A percentile compares a stretch with the other conserved stretches of the same genome.
These are phyloP conservation scores for Fagopyrum homotropicum DNA, from an alignment of 148 eudicot genomes.

Conservation along the genomic window DNA sequence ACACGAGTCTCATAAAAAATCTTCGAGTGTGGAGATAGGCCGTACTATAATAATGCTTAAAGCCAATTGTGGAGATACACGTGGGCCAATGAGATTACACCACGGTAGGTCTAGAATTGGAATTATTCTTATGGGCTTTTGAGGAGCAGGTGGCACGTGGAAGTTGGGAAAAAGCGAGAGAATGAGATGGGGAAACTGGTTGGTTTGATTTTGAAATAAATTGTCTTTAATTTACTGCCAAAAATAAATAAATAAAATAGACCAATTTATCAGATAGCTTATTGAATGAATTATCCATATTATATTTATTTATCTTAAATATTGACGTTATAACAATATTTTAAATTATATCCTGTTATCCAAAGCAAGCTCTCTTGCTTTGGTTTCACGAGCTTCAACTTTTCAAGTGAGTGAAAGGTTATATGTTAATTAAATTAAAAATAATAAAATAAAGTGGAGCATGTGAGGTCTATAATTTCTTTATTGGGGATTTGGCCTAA, in stretches of 20 bases:
- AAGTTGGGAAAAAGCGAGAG: neutral
- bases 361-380: neutral
- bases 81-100: neutral
- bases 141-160: neutral
- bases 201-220: neutral
- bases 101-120: neutral
- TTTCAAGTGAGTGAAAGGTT: neutral
- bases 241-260: too few species aligned
- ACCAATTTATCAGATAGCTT: too few species aligned
- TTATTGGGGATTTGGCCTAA: neutral
- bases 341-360: too few species aligned
- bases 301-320: too few species aligned
- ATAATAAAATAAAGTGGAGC: neutral
- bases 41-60: neutral
- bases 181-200: neutral
- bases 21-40: neutral
- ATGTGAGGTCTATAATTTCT: neutral
- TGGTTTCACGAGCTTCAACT: neutral
- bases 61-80: neutral
- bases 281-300: too few species aligned
- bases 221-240: too few species aligned
- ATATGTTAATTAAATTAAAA: neutral
- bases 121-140: neutral
- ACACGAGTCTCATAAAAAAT: neutral
- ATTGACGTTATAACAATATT: too few species aligned